A percentile compares a stretch with the other conserved stretches of the same genome.
Evolutionary conservation across 441 rosid genomes (phyloP).

Genomic region (Adansonia gregorii): DNA sequence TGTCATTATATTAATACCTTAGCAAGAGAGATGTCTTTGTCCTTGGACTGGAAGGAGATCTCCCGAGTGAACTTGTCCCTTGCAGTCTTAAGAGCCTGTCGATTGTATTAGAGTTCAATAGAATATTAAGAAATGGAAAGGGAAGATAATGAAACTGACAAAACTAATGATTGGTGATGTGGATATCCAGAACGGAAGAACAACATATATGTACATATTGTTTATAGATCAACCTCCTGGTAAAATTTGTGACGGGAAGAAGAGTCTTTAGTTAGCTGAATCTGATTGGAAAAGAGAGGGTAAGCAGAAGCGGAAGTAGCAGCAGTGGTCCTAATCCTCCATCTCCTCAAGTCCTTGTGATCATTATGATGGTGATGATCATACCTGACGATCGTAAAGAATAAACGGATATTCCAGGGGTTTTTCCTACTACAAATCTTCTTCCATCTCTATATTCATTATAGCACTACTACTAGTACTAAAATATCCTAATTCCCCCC

Average conservation of each 20-base stretch:
- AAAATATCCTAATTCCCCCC: conserved; percentile 13
- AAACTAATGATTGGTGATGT: background rate
- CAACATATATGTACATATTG: conserved; percentile 25
- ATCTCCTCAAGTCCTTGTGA: conserved; percentile 48
- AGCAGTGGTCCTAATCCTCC: conserved; percentile 46
- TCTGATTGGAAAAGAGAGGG: conserved; percentile 63
- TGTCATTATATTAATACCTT: conserved; percentile 50
- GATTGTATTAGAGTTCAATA: conserved; percentile 16
- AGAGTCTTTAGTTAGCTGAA: conserved; percentile 59
- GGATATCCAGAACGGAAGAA: conserved; percentile 26
- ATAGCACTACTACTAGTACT: conserved; percentile 9
- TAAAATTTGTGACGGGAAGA: conserved; percentile 54
- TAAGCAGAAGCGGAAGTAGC: conserved; percentile 58
- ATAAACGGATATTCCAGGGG: conserved; percentile 51
- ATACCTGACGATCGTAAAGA: conserved; percentile 88
- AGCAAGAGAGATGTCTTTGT: conserved; percentile 75
- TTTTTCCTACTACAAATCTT: conserved; percentile 44
- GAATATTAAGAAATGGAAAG: conserved; percentile 18
- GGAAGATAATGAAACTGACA: background rate
- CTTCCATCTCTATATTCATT: conserved; percentile 39
- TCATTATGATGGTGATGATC: conserved; percentile 63
- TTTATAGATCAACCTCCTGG: conserved; percentile 74
- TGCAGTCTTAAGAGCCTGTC: conserved; percentile 63
- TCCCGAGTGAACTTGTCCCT: conserved; percentile 69
- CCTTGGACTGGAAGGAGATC: conserved; percentile 74